Conservation (phyloP, 768 basidiomycete species). For the Phylloporus scabripes region DNA sequence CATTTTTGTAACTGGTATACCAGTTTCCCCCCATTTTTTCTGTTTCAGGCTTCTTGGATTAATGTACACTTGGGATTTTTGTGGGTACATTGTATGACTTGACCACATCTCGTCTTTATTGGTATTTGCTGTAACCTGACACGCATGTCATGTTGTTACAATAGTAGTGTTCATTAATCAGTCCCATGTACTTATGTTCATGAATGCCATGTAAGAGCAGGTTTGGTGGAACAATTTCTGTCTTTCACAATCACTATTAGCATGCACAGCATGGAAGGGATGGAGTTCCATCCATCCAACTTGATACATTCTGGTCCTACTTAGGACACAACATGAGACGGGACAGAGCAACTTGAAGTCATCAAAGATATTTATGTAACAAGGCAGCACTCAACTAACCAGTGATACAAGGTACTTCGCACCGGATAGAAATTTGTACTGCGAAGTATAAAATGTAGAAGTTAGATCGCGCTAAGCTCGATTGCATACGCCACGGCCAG, state of each 20-base stretch:
- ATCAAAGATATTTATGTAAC: too few relatives aligned
- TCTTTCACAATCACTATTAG: too few relatives aligned
- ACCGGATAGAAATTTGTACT: too few relatives aligned
- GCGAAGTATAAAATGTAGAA: too few relatives aligned
- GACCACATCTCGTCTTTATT: neutral
- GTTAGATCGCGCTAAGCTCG: constrained; percentile 53
- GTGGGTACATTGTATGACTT: neutral
- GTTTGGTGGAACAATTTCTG: neutral
- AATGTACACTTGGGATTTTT: neutral
- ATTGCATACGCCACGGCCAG: constrained; percentile 74
- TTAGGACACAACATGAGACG: too few relatives aligned
- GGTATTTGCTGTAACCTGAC: neutral
- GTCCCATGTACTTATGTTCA: neutral
- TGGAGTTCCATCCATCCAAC: too few relatives aligned
- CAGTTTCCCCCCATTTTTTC: too few relatives aligned
- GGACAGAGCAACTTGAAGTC: too few relatives aligned
- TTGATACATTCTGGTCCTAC: too few relatives aligned
- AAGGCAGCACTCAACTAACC: neutral
- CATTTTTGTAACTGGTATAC: neutral
- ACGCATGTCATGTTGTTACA: neutral
- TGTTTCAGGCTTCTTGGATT: neutral
- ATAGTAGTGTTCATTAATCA: neutral
- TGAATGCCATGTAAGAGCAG: neutral
- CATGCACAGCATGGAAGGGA: too few relatives aligned
- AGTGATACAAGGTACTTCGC: too few relatives aligned